phyloP scores from a whole-genome alignment of 176 grass and related monocot genomes.

The Areca catechu region DNA sequence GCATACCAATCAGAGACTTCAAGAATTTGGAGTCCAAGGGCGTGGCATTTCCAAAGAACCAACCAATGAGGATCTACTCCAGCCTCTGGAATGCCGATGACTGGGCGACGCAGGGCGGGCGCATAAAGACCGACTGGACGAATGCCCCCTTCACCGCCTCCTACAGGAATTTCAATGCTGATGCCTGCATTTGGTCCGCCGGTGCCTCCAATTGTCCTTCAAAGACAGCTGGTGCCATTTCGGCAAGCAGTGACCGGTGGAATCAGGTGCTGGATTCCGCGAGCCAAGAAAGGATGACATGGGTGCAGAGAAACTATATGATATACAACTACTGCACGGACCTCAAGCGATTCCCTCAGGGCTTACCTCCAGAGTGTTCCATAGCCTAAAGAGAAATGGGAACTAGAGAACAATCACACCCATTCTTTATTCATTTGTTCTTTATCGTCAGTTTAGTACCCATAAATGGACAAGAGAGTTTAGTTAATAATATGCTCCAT shows the following conservation, averaged over 20 bases:
- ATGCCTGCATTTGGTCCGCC: background rate
- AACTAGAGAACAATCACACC: too few relatives aligned
- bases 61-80: conserved; percentile 11
- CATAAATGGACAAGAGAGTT: too few relatives aligned
- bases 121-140: conserved; percentile 12
- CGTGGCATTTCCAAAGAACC: conserved; percentile 5
- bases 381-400: background rate
- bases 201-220: background rate
- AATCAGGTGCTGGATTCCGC: background rate
- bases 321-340: conserved; percentile 13
- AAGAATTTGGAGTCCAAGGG: conserved; percentile 8
- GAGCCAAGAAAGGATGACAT: background rate
- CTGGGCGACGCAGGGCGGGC: conserved; percentile 8
- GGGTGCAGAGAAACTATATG: conserved; percentile 10
- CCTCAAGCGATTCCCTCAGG: conserved; percentile 2
- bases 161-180: background rate
- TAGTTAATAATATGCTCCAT: too few relatives aligned
- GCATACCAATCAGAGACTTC: conserved; percentile 10
- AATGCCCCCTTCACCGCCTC: conserved; percentile 4
- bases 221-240: too few relatives aligned
- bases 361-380: conserved; percentile 6
- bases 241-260: background rate
- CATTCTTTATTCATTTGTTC: too few relatives aligned
- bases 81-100: conserved; percentile 16
- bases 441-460: too few relatives aligned